Evolutionary conservation across 2,329 filamentous ascomycete genomes (phyloP), one percentile per base, ranked within the genome.

Genomic region (Microcyclospora tardicrescens): DNA sequence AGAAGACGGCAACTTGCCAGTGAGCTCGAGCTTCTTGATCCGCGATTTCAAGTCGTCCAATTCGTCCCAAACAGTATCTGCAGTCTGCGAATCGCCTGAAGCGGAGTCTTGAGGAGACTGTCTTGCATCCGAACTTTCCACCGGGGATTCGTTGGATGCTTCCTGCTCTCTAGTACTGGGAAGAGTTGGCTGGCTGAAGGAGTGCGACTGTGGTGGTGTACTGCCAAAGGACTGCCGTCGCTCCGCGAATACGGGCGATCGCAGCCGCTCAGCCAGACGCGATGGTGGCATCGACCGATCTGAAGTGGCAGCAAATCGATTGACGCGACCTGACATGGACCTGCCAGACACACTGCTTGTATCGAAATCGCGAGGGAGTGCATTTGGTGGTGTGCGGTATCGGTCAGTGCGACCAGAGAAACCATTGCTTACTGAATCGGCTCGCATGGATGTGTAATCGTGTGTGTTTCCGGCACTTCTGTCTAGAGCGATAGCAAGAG

Each of bases 1-100:
- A 2, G 83, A 86, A 1, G 84, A 67, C 0, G 87, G 86, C 28
- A 91, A 66, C 32, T 93, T 94, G 42, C 87, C 87, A 2, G 84
- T 93, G 49, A 93, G 63, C 59, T 96, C 91, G 9, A 98, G 72
- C 43, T 85, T 83, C 50, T 84, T 79, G 51, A 98, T 94, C 24
- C 91, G 77, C 31, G 84, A 91, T 59, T 96, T 96, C 34, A 98
- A 66, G 47, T 96, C 91, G 51, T 96, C 91, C 19, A 98, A 65
- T 61, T 98, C 91, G 57, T 96, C 91, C 91, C 91, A 98, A 2
- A 98, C 84, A 0, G 86, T 95, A 10, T 87, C 84, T 1, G 84
- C 85, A 1, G 81, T 86, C 1, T 84, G 91, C 0, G 91, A 96
- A 28, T 82, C 72, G 0, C 82, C 89, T 0, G 91, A 96, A 52